These are phyloP conservation scores for Sphagnum fallax DNA, from an alignment of 228 moss, liverwort and hornwort genomes.

Conservation along the genomic window DNA sequence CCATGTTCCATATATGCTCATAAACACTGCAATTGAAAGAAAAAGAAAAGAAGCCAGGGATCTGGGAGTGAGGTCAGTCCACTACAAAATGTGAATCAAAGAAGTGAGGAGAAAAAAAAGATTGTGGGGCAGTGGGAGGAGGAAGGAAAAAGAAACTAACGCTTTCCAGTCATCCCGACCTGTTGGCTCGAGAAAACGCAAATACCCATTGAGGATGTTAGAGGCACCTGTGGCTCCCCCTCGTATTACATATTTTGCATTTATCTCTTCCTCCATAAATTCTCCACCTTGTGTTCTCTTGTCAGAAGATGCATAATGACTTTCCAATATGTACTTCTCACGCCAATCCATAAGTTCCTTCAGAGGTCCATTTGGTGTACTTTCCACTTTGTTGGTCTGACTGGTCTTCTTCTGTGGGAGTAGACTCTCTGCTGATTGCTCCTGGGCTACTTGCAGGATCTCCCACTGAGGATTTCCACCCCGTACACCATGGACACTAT, in stretches of 20 bases:
- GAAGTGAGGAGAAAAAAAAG: neutral
- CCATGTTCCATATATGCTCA: conserved; percentile 70
- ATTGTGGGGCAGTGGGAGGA: neutral
- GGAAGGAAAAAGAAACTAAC: conserved; percentile 29
- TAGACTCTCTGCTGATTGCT: conserved; percentile 52
- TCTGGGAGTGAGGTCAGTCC: too few relatives aligned
- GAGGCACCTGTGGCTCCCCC: conserved; percentile 88
- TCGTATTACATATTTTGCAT: conserved; percentile 49
- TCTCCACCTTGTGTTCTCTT: conserved; percentile 34
- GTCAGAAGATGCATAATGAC: conserved; percentile 49
- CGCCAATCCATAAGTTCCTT: conserved; percentile 51
- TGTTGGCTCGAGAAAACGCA: conserved; percentile 84
- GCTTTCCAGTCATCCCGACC: conserved; percentile 77
- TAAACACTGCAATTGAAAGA: conserved; percentile 35
- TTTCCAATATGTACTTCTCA: conserved; percentile 72
- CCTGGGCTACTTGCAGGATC: conserved; percentile 46
- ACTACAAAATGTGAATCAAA: too few relatives aligned
- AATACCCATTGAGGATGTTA: conserved; percentile 66
- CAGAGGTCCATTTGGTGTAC: conserved; percentile 20
- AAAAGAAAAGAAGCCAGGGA: neutral
- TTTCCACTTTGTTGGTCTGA: neutral
- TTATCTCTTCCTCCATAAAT: conserved; percentile 18
- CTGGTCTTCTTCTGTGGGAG: conserved; percentile 15
- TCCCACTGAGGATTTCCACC: conserved; percentile 30
- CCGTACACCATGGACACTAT: conserved; percentile 19